Conservation (phyloP, 495 filamentous ascomycete species). For the Lindgomyces ingoldianus region DNA sequence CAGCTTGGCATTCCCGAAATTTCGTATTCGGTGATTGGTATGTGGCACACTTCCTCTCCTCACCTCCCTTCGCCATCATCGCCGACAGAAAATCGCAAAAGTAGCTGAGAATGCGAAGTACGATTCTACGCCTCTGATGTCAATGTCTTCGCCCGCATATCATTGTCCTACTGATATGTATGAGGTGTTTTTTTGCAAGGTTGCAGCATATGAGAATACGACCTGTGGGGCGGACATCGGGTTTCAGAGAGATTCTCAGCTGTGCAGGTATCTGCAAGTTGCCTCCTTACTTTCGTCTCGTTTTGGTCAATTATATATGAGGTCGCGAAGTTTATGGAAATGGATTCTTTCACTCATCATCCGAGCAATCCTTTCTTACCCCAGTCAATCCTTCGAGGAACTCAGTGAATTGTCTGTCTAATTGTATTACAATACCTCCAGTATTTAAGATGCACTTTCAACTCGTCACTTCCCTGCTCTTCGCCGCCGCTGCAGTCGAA, state of each 20-base stretch:
- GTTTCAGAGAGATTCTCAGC: background rate
- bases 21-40: conserved; percentile 33
- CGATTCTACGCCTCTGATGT: background rate
- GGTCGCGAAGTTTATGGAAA: background rate
- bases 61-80: background rate
- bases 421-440: background rate
- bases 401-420: background rate
- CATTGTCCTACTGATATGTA: background rate
- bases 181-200: background rate
- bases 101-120: conserved; percentile 24
- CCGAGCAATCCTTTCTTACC: background rate
- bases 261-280: conserved; percentile 13
- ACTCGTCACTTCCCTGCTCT: background rate
- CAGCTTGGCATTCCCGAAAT: conserved; percentile 18
- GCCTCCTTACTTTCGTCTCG: background rate
- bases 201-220: background rate
- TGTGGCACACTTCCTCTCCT: background rate
- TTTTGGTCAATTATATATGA: conserved; percentile 6
- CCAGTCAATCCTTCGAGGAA: conserved; percentile 2
- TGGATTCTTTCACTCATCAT: background rate
- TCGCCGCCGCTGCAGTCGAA: background rate
- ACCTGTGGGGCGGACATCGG: background rate
- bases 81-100: background rate
- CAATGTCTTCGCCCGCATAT: background rate
- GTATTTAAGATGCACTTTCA: background rate